phyloP scores from a whole-genome alignment of 495 filamentous ascomycete genomes.

The Daldinia childiae region DNA sequence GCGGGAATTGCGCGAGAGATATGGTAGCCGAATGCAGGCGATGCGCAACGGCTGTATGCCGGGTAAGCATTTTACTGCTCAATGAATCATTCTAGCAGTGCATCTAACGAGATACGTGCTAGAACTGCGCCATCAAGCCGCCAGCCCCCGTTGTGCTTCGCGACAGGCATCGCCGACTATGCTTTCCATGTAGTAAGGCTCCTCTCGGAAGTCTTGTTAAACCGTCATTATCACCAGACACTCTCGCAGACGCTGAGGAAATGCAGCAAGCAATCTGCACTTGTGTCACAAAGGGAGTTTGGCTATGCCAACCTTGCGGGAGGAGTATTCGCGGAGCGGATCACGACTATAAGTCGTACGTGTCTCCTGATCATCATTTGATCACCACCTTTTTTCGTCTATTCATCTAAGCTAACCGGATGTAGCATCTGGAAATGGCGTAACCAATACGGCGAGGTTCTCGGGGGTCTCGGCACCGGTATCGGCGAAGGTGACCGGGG shows the following conservation, averaged over 20 bases:
- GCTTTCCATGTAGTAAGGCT: slow-evolving; percentile 72
- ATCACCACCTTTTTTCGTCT: neutral
- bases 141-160: slow-evolving; percentile 68
- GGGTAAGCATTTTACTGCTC: slow-evolving; percentile 61
- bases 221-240: slow-evolving; percentile 42
- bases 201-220: slow-evolving; percentile 63
- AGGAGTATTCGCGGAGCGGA: slow-evolving; percentile 72
- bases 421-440: slow-evolving; percentile 85
- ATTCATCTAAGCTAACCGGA: slow-evolving; percentile 8
- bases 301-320: slow-evolving; percentile 85
- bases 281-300: slow-evolving; percentile 70
- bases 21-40: slow-evolving; percentile 83
- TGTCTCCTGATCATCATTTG: neutral
- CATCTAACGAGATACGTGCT: slow-evolving; percentile 13
- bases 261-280: slow-evolving; percentile 72
- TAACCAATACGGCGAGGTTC: slow-evolving; percentile 79
- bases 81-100: neutral
- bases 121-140: slow-evolving; percentile 89
- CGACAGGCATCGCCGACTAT: slow-evolving; percentile 80
- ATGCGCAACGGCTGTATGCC: slow-evolving; percentile 79
- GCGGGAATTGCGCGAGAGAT: slow-evolving; percentile 81
- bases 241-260: slow-evolving; percentile 49
- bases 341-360: slow-evolving; percentile 70
- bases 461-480: slow-evolving; percentile 83
- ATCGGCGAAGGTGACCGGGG: slow-evolving; percentile 89